A percentile compares a stretch with the other conserved stretches of the same genome.
Evolutionary conservation across 306 rosid species (phyloP).

Genomic region (Cucurbita moschata): DNA sequence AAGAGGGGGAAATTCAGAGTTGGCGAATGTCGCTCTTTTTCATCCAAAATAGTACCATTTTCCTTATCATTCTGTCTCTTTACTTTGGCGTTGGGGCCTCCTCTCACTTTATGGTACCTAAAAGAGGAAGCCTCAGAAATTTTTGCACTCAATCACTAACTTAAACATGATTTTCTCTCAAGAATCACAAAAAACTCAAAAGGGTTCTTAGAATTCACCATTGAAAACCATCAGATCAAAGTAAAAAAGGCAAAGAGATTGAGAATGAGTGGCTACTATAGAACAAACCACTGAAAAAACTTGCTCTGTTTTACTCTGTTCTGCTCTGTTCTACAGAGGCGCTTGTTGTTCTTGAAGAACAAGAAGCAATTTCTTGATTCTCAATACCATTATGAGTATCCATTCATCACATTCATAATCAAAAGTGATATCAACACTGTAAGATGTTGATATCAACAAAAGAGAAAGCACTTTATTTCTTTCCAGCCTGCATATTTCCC

Average conservation of each 20-base stretch:
- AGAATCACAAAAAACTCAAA: neutral
- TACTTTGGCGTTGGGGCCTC: neutral
- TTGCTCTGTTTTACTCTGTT: neutral
- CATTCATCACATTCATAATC: neutral
- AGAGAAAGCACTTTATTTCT: neutral
- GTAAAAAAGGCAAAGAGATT: neutral
- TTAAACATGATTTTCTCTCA: neutral
- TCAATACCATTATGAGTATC: neutral
- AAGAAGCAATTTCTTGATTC: neutral
- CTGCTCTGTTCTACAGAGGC: neutral
- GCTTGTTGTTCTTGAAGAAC: neutral
- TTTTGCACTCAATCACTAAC: neutral
- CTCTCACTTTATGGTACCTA: neutral
- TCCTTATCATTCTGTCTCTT: neutral
- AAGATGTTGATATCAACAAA: neutral
- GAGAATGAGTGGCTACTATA: too few species aligned
- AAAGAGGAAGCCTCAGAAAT: neutral
- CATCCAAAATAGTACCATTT: slow-evolving; percentile 2
- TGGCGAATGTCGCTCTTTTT: neutral
- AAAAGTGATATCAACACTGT: neutral
- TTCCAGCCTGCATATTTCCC: neutral
- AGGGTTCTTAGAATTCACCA: neutral
- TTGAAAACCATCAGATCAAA: neutral
- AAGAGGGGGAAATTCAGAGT: neutral
- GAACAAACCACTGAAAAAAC: neutral